Conservation (phyloP, 768 basidiomycete genomes). For the Pholiota molesta region DNA sequence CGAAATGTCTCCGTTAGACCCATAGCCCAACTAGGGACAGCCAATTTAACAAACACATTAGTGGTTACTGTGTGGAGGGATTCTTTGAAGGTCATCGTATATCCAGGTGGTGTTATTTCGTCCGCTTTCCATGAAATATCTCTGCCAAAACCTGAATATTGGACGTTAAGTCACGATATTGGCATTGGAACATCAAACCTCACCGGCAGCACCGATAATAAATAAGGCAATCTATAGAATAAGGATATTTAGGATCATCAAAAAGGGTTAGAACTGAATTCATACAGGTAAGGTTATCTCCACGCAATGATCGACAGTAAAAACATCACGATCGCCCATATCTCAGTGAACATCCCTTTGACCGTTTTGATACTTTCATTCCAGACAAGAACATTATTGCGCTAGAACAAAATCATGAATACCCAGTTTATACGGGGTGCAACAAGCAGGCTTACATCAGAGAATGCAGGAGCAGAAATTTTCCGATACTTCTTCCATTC, state of each 20-base stretch:
- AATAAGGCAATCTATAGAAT: slow-evolving; percentile 51
- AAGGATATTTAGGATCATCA: slow-evolving; percentile 8
- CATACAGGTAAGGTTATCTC: slow-evolving; percentile 58
- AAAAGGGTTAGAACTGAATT: neutral
- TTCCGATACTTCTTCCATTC: slow-evolving; percentile 70
- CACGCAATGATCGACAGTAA: slow-evolving; percentile 48
- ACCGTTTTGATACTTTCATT: slow-evolving; percentile 47
- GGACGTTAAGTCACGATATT: neutral
- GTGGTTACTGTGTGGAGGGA: slow-evolving; percentile 47
- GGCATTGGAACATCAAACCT: neutral
- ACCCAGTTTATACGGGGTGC: no score
- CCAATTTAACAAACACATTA: slow-evolving; percentile 37
- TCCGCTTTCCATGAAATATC: slow-evolving; percentile 51
- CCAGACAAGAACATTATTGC: slow-evolving; percentile 53
- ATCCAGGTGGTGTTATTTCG: slow-evolving; percentile 39
- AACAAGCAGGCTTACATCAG: slow-evolving; percentile 44
- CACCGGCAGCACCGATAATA: slow-evolving; percentile 58
- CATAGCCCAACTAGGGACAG: slow-evolving; percentile 43
- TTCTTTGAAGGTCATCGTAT: slow-evolving; percentile 51
- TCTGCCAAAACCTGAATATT: slow-evolving; percentile 50
- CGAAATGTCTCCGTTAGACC: slow-evolving; percentile 35
- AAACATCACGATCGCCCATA: slow-evolving; percentile 46
- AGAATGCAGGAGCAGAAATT: slow-evolving; percentile 66
- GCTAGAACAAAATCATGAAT: slow-evolving; percentile 28
- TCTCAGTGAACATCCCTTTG: slow-evolving; percentile 44